Evolutionary conservation across 345 rosid genomes (phyloP), one percentile per base, ranked within the genome.

Genomic region (Gossypium longicalyx): DNA sequence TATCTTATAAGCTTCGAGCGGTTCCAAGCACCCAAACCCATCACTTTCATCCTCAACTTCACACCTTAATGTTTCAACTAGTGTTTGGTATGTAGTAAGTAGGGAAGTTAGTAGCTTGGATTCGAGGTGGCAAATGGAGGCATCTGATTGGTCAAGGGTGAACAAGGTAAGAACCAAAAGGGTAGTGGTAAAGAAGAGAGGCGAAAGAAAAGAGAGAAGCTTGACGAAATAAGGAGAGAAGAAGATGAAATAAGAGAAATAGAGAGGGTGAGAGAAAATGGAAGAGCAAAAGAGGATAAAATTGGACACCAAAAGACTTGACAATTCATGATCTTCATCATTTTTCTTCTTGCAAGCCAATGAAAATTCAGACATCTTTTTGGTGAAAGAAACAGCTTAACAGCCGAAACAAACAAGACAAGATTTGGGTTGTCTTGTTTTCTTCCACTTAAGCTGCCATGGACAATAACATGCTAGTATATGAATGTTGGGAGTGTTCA

Each of bases 141-240:
- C 83, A 15, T 7, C 3, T 41, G 51, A 47, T 47, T 53, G 72
- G 64, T 44, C 47, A 49, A 87, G 34, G 48, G 91, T 90, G 66
- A 87, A 71, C 38, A 91, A 83, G 15, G 90, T 81, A 0, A 91
- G 87, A 79, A 94, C 85, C 58, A 91, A 63, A 60, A 94, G 92
- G 54, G 88, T 81, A 27, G 98, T 89, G 49, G 98, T 91, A 70
- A 88, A 44, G 73, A 94, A 84, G 70, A 94, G 94, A 68, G 98
- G 99, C 59, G 96, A 91, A 19, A 94, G 93, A 63, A 88, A 92
- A 71, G 97, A 87, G 29, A 89, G 81, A 64, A 92, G 80, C 83
- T 87, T 94, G 86, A 89, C 49, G 64, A 91, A 76, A 85, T 88
- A 89, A n/a, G 92, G 95, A 0, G 85, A 87, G 84, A 91, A 83